These are phyloP conservation scores for Bretschneidera sinensis DNA, from an alignment of 345 rosid species.

Conservation along the genomic window DNA sequence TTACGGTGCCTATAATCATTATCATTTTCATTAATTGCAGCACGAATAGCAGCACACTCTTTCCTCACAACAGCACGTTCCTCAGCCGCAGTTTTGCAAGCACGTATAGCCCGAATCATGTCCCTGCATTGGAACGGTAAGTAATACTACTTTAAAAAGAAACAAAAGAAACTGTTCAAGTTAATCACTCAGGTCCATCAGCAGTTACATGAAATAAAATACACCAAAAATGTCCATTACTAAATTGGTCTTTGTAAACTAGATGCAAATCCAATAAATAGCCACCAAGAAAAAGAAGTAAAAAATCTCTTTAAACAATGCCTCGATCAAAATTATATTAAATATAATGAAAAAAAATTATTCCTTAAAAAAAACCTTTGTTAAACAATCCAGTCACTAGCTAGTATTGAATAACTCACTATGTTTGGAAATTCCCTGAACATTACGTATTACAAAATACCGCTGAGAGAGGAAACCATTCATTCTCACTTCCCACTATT, in stretches of 20 bases:
- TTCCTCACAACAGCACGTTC: constrained; percentile 96
- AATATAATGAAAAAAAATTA: too few relatives aligned
- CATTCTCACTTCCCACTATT: background rate
- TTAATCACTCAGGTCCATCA: background rate
- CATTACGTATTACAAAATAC: too few relatives aligned
- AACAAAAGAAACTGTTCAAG: background rate
- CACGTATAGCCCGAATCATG: constrained; percentile 96
- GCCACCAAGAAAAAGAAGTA: too few relatives aligned
- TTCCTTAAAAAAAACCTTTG: too few relatives aligned
- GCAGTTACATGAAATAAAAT: background rate
- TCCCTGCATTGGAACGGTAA: constrained; percentile 60
- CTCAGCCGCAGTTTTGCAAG: constrained; percentile 99
- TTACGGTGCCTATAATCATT: constrained; percentile 88
- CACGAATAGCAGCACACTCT: constrained; percentile 96
- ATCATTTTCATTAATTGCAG: constrained; percentile 83
- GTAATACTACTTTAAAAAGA: constrained; percentile 2
- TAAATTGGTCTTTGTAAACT: too few relatives aligned
- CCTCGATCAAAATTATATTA: too few relatives aligned
- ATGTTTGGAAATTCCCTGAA: too few relatives aligned
- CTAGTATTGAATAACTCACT: too few relatives aligned
- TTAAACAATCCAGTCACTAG: background rate
- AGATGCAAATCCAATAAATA: too few relatives aligned
- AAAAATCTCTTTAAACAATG: too few relatives aligned
- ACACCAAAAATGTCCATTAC: background rate
- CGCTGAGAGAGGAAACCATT: background rate